Evolutionary conservation across 306 rosid species (phyloP).

Genomic region (Abrus pulchellus): DNA sequence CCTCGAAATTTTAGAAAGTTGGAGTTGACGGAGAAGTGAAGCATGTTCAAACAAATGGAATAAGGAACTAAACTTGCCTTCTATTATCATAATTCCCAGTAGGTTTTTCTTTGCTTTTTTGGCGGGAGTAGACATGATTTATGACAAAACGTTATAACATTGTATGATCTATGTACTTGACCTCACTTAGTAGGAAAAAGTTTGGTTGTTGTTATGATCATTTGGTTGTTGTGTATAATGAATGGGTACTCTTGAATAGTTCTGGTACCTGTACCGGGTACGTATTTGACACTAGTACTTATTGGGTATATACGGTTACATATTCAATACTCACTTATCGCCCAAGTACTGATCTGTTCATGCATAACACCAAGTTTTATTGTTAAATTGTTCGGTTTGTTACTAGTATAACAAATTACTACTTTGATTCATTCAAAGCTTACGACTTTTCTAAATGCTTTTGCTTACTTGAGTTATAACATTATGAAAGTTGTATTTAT

Average conservation of each 20-base stretch:
- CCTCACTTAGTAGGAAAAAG: background rate
- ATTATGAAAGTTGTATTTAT: background rate
- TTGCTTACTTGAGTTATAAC: background rate
- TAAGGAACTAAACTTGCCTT: slow-evolving; percentile 5
- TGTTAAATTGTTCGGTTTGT: background rate
- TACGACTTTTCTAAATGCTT: background rate
- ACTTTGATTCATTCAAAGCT: background rate
- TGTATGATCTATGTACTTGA: background rate
- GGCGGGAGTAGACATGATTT: background rate
- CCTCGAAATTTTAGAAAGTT: background rate
- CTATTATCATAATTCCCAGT: background rate
- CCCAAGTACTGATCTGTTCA: background rate
- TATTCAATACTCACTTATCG: background rate
- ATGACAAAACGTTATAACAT: background rate
- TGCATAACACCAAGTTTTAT: background rate
- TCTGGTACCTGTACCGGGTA: background rate
- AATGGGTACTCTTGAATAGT: background rate
- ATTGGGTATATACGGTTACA: background rate
- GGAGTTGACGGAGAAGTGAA: slow-evolving; percentile 34
- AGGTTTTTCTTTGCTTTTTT: background rate
- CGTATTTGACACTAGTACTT: background rate
- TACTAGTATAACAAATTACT: background rate
- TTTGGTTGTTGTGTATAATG: background rate
- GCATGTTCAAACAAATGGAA: slow-evolving; percentile 10
- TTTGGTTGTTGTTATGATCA: background rate